These are phyloP conservation scores for Cenococcum geophilum DNA, from an alignment of 495 filamentous ascomycete genomes.

Conservation along the genomic window DNA sequence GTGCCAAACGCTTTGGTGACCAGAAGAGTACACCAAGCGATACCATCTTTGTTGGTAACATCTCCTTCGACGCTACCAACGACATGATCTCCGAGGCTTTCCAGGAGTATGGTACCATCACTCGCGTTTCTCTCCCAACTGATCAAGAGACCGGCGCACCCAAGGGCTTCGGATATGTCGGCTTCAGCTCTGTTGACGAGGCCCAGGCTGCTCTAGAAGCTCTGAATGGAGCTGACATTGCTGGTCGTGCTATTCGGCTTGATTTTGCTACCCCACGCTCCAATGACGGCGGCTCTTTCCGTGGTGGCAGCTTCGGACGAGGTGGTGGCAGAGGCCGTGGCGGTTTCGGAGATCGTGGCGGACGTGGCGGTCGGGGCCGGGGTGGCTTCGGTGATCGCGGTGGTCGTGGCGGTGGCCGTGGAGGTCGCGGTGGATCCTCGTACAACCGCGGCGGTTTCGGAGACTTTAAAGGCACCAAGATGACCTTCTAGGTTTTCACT, in stretches of 20 bases:
- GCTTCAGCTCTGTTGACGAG: constrained; percentile 77
- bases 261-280: constrained; percentile 81
- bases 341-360: constrained; percentile 48
- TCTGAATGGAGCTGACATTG: constrained; percentile 63
- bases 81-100: constrained; percentile 70
- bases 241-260: constrained; percentile 75
- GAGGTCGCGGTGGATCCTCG: constrained; percentile 34
- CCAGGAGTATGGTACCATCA: constrained; percentile 60
- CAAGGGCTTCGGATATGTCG: constrained; percentile 95
- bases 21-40: constrained; percentile 64
- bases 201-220: constrained; percentile 66
- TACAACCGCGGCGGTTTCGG: constrained; percentile 65
- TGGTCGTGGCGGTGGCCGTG: constrained; percentile 41
- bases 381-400: constrained; percentile 43
- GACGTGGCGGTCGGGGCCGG: constrained; percentile 49
- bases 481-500: constrained; percentile 58
- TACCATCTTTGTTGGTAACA: constrained; percentile 91
- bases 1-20: constrained; percentile 75
- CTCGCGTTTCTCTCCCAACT: constrained; percentile 81
- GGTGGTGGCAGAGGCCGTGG: constrained; percentile 46
- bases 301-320: constrained; percentile 45
- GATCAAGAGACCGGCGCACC: constrained; percentile 77
- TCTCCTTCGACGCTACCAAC: constrained; percentile 78
- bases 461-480: constrained; percentile 88
- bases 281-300: constrained; percentile 50